Conservation (phyloP, 2,329 filamentous ascomycete species). For the Beauveria bassiana region DNA sequence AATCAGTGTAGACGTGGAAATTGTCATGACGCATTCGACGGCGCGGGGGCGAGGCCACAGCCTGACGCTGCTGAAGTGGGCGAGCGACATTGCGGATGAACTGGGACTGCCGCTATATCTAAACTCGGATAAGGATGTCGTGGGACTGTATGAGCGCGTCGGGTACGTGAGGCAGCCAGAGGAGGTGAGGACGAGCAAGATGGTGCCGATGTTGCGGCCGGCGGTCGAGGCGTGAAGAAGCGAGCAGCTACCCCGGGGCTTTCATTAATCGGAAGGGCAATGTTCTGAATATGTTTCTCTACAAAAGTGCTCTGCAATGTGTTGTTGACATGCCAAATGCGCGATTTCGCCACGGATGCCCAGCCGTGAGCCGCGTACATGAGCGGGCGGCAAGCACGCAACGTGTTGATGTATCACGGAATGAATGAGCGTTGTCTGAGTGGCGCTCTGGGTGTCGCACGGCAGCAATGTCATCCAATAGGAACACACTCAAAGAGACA, state of each 20-base stretch:
- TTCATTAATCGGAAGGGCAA: too few species aligned
- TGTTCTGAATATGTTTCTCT: too few species aligned
- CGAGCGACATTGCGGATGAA: slow-evolving; percentile 10
- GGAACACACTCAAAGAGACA: background rate
- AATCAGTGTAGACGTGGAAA: slow-evolving; percentile 13
- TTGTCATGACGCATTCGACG: slow-evolving; percentile 15
- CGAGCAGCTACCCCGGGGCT: too few species aligned
- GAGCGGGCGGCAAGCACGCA: too few species aligned
- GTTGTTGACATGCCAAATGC: too few species aligned
- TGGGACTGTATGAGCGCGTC: slow-evolving; percentile 11
- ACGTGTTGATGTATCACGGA: too few species aligned
- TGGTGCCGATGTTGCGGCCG: slow-evolving; percentile 14
- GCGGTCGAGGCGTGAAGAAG: background rate
- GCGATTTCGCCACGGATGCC: too few species aligned
- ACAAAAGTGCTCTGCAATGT: too few species aligned
- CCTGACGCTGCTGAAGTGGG: slow-evolving; percentile 11
- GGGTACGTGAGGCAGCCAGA: slow-evolving; percentile 12
- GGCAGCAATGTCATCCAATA: background rate
- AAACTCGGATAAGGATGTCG: slow-evolving; percentile 13
- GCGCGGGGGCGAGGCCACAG: slow-evolving; percentile 13
- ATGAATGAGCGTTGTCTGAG: background rate
- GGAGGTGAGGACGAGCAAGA: slow-evolving; percentile 9
- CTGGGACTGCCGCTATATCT: slow-evolving; percentile 14
- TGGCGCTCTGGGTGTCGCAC: background rate
- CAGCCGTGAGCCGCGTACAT: too few species aligned